Evolutionary conservation across 2,329 filamentous ascomycete genomes (phyloP).

Genomic region (Aspergillus sp.): DNA sequence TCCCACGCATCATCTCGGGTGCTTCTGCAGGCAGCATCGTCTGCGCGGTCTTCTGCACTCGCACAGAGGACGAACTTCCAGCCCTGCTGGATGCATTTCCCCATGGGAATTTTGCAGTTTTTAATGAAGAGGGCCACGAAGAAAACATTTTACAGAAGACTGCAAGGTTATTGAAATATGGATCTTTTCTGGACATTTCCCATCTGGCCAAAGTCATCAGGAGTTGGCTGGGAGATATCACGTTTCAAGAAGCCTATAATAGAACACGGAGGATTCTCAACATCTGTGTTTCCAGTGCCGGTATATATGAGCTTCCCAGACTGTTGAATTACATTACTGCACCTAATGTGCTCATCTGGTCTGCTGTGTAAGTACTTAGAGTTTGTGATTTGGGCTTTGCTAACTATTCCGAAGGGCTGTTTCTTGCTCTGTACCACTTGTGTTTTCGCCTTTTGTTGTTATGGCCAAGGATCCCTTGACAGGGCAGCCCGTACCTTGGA

Average conservation of each 20-base stretch:
- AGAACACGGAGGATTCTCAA: conserved; percentile 89
- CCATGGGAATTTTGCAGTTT: conserved; percentile 75
- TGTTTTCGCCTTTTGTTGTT: conserved; percentile 75
- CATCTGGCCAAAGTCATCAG: conserved; percentile 80
- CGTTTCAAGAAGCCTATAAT: conserved; percentile 93
- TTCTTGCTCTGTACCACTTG: conserved; percentile 84
- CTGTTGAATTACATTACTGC: conserved; percentile 90
- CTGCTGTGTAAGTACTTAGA: conserved; percentile 61
- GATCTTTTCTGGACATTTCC: conserved; percentile 78
- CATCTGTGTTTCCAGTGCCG: conserved; percentile 85
- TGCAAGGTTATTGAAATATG: conserved; percentile 71
- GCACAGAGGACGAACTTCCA: conserved; percentile 74
- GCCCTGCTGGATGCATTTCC: conserved; percentile 65
- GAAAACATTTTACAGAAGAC: conserved; percentile 66
- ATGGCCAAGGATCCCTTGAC: conserved; percentile 82
- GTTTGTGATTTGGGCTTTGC: background rate
- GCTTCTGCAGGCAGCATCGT: conserved; percentile 86
- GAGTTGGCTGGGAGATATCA: conserved; percentile 76
- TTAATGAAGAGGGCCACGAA: conserved; percentile 57
- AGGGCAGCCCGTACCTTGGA: conserved; percentile 74
- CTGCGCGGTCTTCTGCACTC: conserved; percentile 71
- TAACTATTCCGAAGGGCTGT: conserved; percentile 55
- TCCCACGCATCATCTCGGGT: conserved; percentile 83
- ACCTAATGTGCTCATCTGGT: conserved; percentile 94
- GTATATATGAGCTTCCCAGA: conserved; percentile 78